Evolutionary conservation across 805 yeast species (phyloP).

Genomic region (Kazachstania africana): DNA sequence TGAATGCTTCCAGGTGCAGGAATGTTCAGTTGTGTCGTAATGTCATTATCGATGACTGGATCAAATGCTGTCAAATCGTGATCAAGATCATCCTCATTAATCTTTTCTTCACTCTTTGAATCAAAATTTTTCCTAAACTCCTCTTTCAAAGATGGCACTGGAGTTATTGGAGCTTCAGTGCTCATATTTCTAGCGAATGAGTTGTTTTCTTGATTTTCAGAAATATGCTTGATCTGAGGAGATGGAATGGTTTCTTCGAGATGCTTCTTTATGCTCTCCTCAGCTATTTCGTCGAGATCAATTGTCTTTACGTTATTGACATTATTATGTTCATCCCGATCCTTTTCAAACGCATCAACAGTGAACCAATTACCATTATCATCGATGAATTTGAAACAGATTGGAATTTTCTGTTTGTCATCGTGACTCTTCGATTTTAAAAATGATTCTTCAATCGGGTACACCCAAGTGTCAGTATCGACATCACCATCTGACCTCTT

Average conservation of each 20-base stretch:
- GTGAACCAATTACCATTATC: constrained; percentile 22
- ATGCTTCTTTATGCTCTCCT: not conserved
- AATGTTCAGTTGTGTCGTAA: too few species aligned
- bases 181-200: constrained; percentile 1
- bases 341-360: constrained; percentile 20
- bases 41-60: too few species aligned
- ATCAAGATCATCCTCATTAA: too few species aligned
- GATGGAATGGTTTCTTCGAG: constrained; percentile 1
- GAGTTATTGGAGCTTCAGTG: constrained; percentile 20
- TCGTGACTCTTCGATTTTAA: constrained; percentile 4
- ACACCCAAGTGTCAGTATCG: constrained; percentile 11
- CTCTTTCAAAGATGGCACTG: constrained; percentile 15
- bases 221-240: too few species aligned
- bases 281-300: constrained; percentile 1
- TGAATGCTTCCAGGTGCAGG: too few species aligned
- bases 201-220: too few species aligned
- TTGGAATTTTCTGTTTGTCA: constrained; percentile 2
- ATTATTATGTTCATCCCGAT: constrained; percentile 27
- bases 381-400: constrained; percentile 22
- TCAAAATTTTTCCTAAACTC: too few species aligned
- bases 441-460: constrained; percentile 16
- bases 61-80: too few species aligned
- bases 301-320: constrained; percentile 27
- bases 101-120: too few species aligned
- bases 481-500: not conserved